Conservation (phyloP, 768 basidiomycete genomes). For the Mycena albidolilacea region DNA sequence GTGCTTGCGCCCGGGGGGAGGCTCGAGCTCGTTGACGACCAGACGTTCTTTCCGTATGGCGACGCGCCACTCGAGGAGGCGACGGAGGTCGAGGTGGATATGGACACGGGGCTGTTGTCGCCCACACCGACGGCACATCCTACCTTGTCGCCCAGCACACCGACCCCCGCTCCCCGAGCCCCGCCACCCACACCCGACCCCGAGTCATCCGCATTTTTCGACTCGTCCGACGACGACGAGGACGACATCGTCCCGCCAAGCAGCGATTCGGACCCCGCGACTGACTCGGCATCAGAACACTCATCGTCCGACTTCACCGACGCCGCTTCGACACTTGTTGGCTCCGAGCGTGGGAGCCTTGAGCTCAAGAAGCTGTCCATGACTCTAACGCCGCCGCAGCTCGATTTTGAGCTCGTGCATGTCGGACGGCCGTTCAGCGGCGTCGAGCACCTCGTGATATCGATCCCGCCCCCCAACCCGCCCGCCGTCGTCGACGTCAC, state of each 20-base stretch:
- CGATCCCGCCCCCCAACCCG: constrained; percentile 31
- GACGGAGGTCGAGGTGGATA: constrained; percentile 1
- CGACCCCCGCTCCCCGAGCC: constrained; percentile 15
- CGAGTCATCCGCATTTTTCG: constrained; percentile 36
- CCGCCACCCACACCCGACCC: constrained; percentile 36
- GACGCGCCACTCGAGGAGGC: constrained; percentile 41
- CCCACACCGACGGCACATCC: background rate
- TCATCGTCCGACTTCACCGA: constrained; percentile 31
- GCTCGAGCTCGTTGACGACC: constrained; percentile 83
- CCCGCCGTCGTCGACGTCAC: constrained; percentile 28
- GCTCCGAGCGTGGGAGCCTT: constrained; percentile 38
- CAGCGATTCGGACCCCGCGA: constrained; percentile 20
- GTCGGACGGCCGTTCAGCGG: constrained; percentile 36
- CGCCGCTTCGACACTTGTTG: constrained; percentile 37
- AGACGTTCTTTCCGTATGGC: constrained; percentile 76
- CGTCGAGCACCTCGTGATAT: constrained; percentile 38
- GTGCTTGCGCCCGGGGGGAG: constrained; percentile 73
- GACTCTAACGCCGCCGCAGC: constrained; percentile 14
- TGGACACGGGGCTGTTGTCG: background rate
- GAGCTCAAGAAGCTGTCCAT: constrained; percentile 25
- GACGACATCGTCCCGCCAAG: constrained; percentile 14
- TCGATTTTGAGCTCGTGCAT: constrained; percentile 27
- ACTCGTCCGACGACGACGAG: constrained; percentile 36
- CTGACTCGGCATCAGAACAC: constrained; percentile 32
- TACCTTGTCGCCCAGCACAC: constrained; percentile 22